Percentiles rank a stretch among this genome's conserved stretches.
phyloP scores from a whole-genome alignment of 2,329 filamentous ascomycete species.

The Torrubiellomyces zombiae region DNA sequence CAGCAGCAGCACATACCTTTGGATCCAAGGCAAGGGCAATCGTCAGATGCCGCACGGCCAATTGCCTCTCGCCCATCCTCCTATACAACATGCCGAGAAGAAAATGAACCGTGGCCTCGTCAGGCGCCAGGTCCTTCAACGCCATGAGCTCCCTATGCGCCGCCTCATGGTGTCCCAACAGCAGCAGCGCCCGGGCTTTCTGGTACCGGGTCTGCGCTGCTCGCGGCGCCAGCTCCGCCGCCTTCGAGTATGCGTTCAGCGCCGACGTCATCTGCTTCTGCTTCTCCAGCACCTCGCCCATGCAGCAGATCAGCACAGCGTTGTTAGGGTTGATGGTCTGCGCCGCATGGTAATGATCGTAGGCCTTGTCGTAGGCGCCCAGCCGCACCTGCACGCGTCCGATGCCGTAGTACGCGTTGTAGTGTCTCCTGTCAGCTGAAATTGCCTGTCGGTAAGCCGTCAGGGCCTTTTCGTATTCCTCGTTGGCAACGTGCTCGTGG shows the following conservation, averaged over 20 bases:
- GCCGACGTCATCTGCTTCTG: slow-evolving; percentile 69
- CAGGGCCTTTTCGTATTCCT: slow-evolving; percentile 92
- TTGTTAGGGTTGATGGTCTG: slow-evolving; percentile 87
- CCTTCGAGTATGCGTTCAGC: slow-evolving; percentile 64
- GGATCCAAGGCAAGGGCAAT: slow-evolving; percentile 91
- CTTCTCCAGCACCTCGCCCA: slow-evolving; percentile 79
- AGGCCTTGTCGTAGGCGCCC: slow-evolving; percentile 79
- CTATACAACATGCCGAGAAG: slow-evolving; percentile 74
- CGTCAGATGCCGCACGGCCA: slow-evolving; percentile 86
- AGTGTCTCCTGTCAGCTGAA: slow-evolving; percentile 72
- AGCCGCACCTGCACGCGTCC: slow-evolving; percentile 74
- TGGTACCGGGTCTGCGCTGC: slow-evolving; percentile 80
- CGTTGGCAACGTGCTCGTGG: slow-evolving; percentile 88
- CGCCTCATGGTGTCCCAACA: slow-evolving; percentile 49
- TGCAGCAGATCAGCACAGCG: slow-evolving; percentile 78
- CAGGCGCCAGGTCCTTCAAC: slow-evolving; percentile 80
- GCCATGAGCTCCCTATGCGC: slow-evolving; percentile 72
- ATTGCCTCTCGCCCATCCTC: slow-evolving; percentile 51
- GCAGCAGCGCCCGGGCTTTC: slow-evolving; percentile 76
- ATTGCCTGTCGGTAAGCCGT: slow-evolving; percentile 76
- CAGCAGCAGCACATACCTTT: slow-evolving; percentile 70
- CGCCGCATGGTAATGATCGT: slow-evolving; percentile 79
- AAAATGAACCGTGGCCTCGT: slow-evolving; percentile 94
- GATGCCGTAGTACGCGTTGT: slow-evolving; percentile 96
- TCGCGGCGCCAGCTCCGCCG: slow-evolving; percentile 64